Evolutionary conservation across 2,329 filamentous ascomycete genomes (phyloP), one percentile per base, ranked within the genome.

Genomic region (Dothideomycetes sp.): DNA sequence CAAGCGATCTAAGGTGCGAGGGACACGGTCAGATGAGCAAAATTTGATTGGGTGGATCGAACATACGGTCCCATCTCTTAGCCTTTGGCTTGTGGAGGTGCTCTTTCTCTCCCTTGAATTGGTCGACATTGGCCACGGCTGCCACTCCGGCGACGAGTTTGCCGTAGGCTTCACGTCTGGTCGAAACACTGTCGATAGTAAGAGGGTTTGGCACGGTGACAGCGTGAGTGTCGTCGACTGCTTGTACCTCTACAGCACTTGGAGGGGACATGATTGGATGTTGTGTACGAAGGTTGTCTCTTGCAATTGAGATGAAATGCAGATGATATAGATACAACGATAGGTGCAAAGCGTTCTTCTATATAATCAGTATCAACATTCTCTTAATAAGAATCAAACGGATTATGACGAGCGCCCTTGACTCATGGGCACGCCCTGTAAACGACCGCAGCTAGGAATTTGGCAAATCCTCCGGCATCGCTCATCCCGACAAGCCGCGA

Each of bases 1-100:
- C 42, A 70, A 51, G 13, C 61, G 59, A 45, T 68, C 65, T 68
- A 38, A 19, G 18, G 16, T n/a, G n/a, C n/a, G 34, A n/a, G 4
- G 36, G 18, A 25, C 9, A 40, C 20, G 28, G 20, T 36, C 16
- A 37, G 7, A 32, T 37, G 22, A 34, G 25, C 13, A 16, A 6
- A 30, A 25, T 25, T 22, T 10, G 15, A 9, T 20, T 4, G 22
- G 4, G 4, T 3, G 17, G 7, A 23, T 20, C 11, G 15, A 32
- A 76, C 84, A 67, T 67, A 93, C 85, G 74, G 56, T 94, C 84
- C 82, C 84, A 95, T 60, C 78, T 69, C 60, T 81, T 86, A 3
- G 89, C 83, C 55, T 79, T 80, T 4, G 84, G 82, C 57, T 89
- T 88, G 49, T 68, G 61, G 20, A 61, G 54, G 58, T 77, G 64